Base-by-base conservation (phyloP, 1,284 basidiomycete species). In the Ceratobasidium sp. region DNA sequence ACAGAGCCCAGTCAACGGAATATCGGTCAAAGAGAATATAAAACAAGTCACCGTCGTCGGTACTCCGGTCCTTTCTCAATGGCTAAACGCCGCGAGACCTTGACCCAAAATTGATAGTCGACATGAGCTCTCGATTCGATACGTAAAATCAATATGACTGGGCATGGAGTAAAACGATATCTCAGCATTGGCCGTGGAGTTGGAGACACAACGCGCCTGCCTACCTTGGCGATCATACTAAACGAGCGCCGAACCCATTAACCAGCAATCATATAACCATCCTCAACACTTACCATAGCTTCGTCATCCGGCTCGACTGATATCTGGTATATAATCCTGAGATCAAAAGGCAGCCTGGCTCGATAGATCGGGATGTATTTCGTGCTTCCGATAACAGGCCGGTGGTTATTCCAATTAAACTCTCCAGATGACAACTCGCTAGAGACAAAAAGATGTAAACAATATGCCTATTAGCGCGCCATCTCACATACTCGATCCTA, bases 31-130 rank as follows among this genome's bases (percentile, higher is more conserved):
- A n/a, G n/a, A n/a, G n/a, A n/a, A n/a, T n/a, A n/a, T 38, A 3
- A 8, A 38, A 38, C 3, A 8, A 38, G 4, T 38, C 38, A 64
- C 35, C 16, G 67, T 1, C 54, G 12, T 57, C 52, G 7, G 38
- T 70, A 70, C 16, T 33, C 6, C 20, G 8, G 3, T 27, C 67
- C 52, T n/a, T 70, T 55, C n/a, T n/a, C n/a, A 4, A 52, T 14
- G 2, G 67, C 7, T 5, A 41, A n/a, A n/a, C 12, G 12, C 30
- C 35, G 35, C 2, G 67, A 35, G 18, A 70, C 67, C 38, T 70
- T 70, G 27, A 23, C 35, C 67, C 67, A 70, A 48, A 70, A 70
- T 8, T 57, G 48, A 16, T 70, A 70, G 33, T 70, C n/a, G 44
- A 70, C 52, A 14, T 55, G 48, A 16, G 67, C 67, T 27, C 67